These are phyloP conservation scores for Lanmaoa pseudosensibilis DNA, from an alignment of 768 basidiomycete species.

Conservation along the genomic window DNA sequence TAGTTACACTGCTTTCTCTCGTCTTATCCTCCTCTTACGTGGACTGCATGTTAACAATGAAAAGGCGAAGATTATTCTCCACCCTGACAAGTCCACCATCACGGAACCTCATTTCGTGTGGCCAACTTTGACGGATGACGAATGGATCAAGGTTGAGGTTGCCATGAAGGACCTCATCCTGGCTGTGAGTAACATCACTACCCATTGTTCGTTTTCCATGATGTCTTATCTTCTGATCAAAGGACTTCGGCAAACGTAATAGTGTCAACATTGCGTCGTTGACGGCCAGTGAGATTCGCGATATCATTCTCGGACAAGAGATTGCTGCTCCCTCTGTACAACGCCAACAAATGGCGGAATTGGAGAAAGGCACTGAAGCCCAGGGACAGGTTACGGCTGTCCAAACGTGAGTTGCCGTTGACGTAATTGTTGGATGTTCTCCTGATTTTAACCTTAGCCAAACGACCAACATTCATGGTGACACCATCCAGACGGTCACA, in stretches of 20 bases:
- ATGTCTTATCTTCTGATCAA: conserved; percentile 19
- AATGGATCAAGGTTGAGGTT: conserved; percentile 99
- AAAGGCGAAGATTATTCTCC: conserved; percentile 97
- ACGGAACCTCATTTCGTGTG: conserved; percentile 98
- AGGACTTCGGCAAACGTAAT: conserved; percentile 99
- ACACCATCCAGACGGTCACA: conserved; percentile 92
- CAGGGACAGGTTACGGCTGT: conserved; percentile 94
- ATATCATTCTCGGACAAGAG: conserved; percentile 98
- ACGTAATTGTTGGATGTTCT: background rate
- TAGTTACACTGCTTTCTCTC: conserved; percentile 98
- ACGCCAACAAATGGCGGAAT: conserved; percentile 98
- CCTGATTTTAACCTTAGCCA: conserved; percentile 44
- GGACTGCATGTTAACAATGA: conserved; percentile 99
- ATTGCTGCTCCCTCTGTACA: conserved; percentile 95
- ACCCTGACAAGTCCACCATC: conserved; percentile 95
- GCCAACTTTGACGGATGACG: conserved; percentile 90
- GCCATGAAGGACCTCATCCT: conserved; percentile 97
- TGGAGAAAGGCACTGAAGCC: conserved; percentile 95
- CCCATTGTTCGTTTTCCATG: background rate
- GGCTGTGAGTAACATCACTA: conserved; percentile 48
- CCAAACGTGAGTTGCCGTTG: conserved; percentile 61
- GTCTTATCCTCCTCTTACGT: conserved; percentile 93
- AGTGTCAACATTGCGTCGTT: conserved; percentile 98
- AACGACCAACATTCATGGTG: conserved; percentile 97
- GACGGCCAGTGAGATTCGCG: conserved; percentile 94